Conservation (phyloP, 1,284 basidiomycete genomes). For the Xerocomus nothofagi region DNA sequence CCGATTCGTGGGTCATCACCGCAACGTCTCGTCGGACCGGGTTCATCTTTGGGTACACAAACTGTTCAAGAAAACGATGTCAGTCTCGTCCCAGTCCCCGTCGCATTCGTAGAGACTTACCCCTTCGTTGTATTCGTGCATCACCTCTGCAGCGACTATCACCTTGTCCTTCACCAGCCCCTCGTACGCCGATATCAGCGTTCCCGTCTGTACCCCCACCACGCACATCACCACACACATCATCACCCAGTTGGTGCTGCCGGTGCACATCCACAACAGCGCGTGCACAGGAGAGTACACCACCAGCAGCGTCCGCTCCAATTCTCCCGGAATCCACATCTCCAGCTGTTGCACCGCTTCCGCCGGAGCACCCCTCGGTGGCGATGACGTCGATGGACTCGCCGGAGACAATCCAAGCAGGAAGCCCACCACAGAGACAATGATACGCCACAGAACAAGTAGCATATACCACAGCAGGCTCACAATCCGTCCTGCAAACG, state of each 20-base stretch:
- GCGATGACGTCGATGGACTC: conserved; percentile 44
- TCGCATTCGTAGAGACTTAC: conserved; percentile 39
- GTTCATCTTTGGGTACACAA: conserved; percentile 78
- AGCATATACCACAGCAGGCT: conserved; percentile 26
- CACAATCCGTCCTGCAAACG: conserved; percentile 29
- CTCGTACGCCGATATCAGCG: conserved; percentile 44
- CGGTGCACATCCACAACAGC: conserved; percentile 69
- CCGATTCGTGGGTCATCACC: conserved; percentile 83
- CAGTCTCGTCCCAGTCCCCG: neutral
- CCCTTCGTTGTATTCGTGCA: conserved; percentile 84
- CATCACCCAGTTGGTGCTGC: conserved; percentile 71
- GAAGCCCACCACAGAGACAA: conserved; percentile 61
- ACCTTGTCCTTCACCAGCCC: conserved; percentile 71
- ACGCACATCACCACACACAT: conserved; percentile 65
- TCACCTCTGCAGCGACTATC: conserved; percentile 76
- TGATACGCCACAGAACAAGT: conserved; percentile 45
- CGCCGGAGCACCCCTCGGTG: conserved; percentile 43
- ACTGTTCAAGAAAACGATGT: conserved; percentile 44
- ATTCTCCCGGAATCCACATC: conserved; percentile 74
- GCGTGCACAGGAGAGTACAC: conserved; percentile 78
- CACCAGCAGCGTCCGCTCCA: conserved; percentile 67
- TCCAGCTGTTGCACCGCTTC: conserved; percentile 66
- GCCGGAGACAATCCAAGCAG: conserved; percentile 59
- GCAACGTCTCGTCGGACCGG: conserved; percentile 72
- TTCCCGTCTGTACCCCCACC: conserved; percentile 59